Percentiles rank a stretch among this genome's conserved stretches.
Conservation (phyloP, 148 eudicot genomes). For the Agrostemma githago region DNA sequence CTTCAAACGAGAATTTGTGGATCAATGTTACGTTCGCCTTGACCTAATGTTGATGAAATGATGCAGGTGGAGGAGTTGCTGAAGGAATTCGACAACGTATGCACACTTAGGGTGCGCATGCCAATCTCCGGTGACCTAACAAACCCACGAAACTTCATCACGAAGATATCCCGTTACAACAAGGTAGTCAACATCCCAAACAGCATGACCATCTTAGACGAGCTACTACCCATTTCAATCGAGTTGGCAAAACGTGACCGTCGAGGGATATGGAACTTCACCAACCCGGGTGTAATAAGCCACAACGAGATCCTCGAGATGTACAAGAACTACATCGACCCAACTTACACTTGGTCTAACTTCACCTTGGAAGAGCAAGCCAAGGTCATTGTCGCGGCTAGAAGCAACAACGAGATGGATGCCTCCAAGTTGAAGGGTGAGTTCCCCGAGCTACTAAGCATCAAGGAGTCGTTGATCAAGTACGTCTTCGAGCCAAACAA, state of each 20-base stretch:
- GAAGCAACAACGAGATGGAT: constrained; percentile 78
- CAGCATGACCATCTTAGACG: constrained; percentile 42
- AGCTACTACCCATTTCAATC: constrained; percentile 43
- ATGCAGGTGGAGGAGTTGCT: constrained; percentile 42
- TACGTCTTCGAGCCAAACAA: constrained; percentile 78
- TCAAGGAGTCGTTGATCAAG: constrained; percentile 69
- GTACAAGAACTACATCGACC: constrained; percentile 55
- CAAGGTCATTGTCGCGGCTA: constrained; percentile 69
- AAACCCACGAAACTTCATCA: constrained; percentile 44
- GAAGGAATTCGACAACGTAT: constrained; percentile 75
- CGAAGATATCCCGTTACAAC: constrained; percentile 36
- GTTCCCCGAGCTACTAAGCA: constrained; percentile 65
- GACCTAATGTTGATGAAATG: background rate
- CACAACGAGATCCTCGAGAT: constrained; percentile 53
- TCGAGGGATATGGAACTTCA: constrained; percentile 43
- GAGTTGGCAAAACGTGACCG: constrained; percentile 49
- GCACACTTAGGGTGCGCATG: constrained; percentile 88
- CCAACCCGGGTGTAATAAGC: constrained; percentile 41
- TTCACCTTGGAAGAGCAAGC: constrained; percentile 87
- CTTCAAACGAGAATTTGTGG: too few relatives aligned
- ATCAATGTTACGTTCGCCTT: too few relatives aligned
- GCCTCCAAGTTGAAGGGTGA: constrained; percentile 70
- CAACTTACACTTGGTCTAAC: constrained; percentile 52
- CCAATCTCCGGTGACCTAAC: constrained; percentile 68
- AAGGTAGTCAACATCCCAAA: constrained; percentile 46